Evolutionary conservation across 768 basidiomycete genomes (phyloP).

Genomic region (Cystobasidium tubakii): DNA sequence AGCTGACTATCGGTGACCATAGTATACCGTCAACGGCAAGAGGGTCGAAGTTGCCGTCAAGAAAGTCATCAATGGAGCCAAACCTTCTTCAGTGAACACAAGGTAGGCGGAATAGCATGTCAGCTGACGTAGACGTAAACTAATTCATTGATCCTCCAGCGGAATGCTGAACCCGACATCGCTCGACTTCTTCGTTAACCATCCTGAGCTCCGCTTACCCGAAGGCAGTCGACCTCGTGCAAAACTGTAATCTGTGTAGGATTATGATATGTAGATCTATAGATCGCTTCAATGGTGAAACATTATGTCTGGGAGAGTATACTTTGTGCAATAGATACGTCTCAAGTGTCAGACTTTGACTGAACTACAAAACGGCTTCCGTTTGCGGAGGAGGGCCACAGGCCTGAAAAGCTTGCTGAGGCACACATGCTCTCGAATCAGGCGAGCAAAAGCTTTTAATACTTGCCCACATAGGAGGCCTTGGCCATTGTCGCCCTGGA

Average conservation of each 20-base stretch:
- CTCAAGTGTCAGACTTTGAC: too few relatives aligned
- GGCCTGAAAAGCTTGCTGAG: too few relatives aligned
- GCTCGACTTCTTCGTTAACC: slow-evolving; percentile 43
- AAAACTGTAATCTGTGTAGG: neutral
- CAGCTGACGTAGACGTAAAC: neutral
- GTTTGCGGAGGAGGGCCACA: too few relatives aligned
- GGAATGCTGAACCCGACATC: slow-evolving; percentile 39
- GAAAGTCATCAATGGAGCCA: slow-evolving; percentile 44
- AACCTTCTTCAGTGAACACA: slow-evolving; percentile 40
- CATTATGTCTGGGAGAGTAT: too few relatives aligned
- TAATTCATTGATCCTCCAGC: neutral
- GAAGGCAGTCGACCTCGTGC: neutral
- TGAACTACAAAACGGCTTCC: too few relatives aligned
- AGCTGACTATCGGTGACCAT: neutral
- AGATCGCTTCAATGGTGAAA: too few relatives aligned
- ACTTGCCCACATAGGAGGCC: too few relatives aligned
- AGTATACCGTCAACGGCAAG: slow-evolving; percentile 45
- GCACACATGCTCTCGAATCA: too few relatives aligned
- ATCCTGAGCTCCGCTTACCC: slow-evolving; percentile 40
- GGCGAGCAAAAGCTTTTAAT: too few relatives aligned
- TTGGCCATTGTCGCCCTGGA: too few relatives aligned
- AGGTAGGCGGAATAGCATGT: slow-evolving; percentile 33
- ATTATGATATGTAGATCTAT: neutral
- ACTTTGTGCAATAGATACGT: too few relatives aligned
- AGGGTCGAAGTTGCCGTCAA: slow-evolving; percentile 42